A percentile compares a stretch with the other conserved stretches of the same genome.
These are phyloP conservation scores for Tephrocybe sp. DNA, from an alignment of 768 basidiomycete genomes.

Conservation along the genomic window DNA sequence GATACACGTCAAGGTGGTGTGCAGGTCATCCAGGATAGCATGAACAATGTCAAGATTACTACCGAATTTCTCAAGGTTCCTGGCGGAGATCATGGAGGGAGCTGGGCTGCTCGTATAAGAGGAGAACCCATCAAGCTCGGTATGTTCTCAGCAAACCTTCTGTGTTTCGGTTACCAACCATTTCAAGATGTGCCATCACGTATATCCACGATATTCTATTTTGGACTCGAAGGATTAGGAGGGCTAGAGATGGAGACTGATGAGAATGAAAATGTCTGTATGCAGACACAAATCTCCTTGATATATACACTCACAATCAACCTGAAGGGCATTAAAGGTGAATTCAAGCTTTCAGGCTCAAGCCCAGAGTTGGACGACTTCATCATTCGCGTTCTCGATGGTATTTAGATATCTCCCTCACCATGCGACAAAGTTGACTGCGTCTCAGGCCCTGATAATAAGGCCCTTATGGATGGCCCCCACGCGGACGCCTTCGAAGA, in stretches of 20 bases:
- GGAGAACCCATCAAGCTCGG: slow-evolving; percentile 73
- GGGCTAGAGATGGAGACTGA: slow-evolving; percentile 76
- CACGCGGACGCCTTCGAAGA: slow-evolving; percentile 57
- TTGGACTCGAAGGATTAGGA: slow-evolving; percentile 86
- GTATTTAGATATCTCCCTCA: slow-evolving; percentile 33
- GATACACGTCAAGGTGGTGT: slow-evolving; percentile 84
- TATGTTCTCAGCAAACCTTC: slow-evolving; percentile 27
- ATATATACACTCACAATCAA: not conserved
- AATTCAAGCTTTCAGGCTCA: slow-evolving; percentile 67
- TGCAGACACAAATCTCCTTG: not conserved
- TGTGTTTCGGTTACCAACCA: not conserved
- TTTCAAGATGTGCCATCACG: slow-evolving; percentile 48
- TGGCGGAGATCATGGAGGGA: slow-evolving; percentile 79
- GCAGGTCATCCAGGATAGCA: slow-evolving; percentile 76
- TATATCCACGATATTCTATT: slow-evolving; percentile 81
- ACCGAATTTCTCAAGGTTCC: slow-evolving; percentile 86
- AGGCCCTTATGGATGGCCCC: slow-evolving; percentile 49
- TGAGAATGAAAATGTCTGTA: slow-evolving; percentile 66
- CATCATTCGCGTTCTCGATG: slow-evolving; percentile 72
- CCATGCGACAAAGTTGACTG: slow-evolving; percentile 3
- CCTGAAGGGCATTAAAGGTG: slow-evolving; percentile 70
- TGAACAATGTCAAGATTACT: slow-evolving; percentile 82
- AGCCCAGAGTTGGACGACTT: slow-evolving; percentile 84
- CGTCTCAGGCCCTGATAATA: slow-evolving; percentile 56
- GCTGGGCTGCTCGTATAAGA: slow-evolving; percentile 84